Percentiles rank a stretch among this genome's conserved stretches.
Conservation (phyloP, 306 rosid species). For the Lathyrus tuberosus region DNA sequence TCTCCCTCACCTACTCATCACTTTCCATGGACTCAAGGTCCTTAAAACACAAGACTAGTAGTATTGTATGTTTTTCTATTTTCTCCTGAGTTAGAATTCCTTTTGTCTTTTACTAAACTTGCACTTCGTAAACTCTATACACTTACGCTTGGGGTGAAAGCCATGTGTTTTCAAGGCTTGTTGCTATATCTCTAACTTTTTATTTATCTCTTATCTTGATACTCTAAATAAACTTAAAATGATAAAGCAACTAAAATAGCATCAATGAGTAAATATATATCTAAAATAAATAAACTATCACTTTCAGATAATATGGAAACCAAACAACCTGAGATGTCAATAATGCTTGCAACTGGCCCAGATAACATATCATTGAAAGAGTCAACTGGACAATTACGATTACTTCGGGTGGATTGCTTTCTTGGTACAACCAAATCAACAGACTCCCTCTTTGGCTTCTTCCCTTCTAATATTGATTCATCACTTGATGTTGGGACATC, state of each 20-base stretch:
- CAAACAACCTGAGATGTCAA: constrained; percentile 27
- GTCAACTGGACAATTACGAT: constrained; percentile 44
- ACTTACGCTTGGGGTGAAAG: not conserved
- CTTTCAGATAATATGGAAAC: constrained; percentile 36
- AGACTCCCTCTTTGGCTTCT: constrained; percentile 47
- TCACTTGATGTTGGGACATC: constrained; percentile 46
- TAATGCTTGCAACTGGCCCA: constrained; percentile 35
- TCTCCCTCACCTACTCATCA: not conserved
- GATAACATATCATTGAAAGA: constrained; percentile 37
- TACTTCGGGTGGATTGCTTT: constrained; percentile 33
- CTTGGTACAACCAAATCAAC: constrained; percentile 28
- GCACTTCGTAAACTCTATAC: not conserved
- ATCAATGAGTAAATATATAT: not conserved
- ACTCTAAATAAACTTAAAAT: not conserved
- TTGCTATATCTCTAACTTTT: not conserved
- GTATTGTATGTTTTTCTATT: not conserved
- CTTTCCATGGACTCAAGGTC: not conserved
- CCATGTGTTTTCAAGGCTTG: not conserved
- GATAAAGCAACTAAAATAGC: constrained; percentile 9
- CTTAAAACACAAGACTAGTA: not conserved
- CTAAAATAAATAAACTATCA: constrained; percentile 34
- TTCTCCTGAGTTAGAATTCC: not conserved
- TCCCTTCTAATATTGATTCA: constrained; percentile 41
- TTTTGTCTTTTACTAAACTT: not conserved
- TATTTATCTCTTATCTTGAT: not conserved